These are phyloP conservation scores for Pseudocercospora fuligena DNA, from an alignment of 2,329 filamentous ascomycete species.

Conservation along the genomic window DNA sequence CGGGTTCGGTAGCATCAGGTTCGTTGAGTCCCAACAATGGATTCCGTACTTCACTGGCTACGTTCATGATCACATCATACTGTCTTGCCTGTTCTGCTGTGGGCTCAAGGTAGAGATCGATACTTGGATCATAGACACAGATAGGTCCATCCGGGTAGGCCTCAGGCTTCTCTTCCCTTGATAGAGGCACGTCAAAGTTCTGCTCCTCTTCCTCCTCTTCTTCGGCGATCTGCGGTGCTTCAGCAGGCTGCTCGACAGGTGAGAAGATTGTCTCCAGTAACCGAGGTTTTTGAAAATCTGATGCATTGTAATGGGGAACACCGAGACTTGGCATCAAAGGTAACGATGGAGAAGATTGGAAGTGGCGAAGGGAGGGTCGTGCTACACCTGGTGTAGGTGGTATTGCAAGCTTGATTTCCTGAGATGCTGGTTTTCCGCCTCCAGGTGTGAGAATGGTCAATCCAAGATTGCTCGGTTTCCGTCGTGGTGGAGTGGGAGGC, in stretches of 20 bases:
- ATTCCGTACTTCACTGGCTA: constrained; percentile 79
- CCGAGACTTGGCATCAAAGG: constrained; percentile 56
- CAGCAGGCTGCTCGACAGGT: constrained; percentile 28
- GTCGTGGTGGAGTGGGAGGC: constrained; percentile 69
- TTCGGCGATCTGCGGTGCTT: constrained; percentile 20
- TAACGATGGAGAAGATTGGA: constrained; percentile 66
- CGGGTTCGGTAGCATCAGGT: constrained; percentile 37
- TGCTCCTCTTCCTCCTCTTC: constrained; percentile 55
- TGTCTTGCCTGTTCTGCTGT: constrained; percentile 75
- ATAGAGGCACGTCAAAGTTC: constrained; percentile 61
- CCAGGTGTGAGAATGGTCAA: constrained; percentile 69
- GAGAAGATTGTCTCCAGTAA: constrained; percentile 40
- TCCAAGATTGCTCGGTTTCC: constrained; percentile 78
- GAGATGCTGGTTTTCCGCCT: constrained; percentile 64
- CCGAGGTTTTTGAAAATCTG: constrained; percentile 23
- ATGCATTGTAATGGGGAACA: constrained; percentile 16
- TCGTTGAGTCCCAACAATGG: constrained; percentile 59
- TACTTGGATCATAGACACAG: constrained; percentile 76
- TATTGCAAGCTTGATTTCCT: constrained; percentile 60
- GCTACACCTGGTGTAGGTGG: constrained; percentile 62
- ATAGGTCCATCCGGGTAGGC: constrained; percentile 83
- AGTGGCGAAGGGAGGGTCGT: constrained; percentile 61
- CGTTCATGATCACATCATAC: constrained; percentile 85
- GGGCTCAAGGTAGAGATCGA: constrained; percentile 80
- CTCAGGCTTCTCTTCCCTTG: constrained; percentile 71